Conservation (phyloP, 805 yeast genomes). For the Kazachstania kunashirensis region DNA sequence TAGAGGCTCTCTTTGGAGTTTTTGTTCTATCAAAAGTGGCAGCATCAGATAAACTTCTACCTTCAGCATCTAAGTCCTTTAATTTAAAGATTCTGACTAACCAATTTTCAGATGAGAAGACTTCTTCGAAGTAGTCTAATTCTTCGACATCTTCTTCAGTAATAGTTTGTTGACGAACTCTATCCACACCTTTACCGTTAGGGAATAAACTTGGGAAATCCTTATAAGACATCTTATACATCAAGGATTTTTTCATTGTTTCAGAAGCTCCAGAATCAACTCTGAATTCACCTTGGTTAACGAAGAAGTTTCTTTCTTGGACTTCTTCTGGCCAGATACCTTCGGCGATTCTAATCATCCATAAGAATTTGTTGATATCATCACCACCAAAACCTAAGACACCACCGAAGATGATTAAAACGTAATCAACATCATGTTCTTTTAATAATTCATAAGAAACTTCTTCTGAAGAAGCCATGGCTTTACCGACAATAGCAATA, state of each 20-base stretch:
- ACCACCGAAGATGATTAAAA: conserved; percentile 90
- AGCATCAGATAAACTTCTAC: conserved; percentile 61
- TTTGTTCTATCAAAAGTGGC: conserved; percentile 40
- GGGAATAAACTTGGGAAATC: conserved; percentile 66
- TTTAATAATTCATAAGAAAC: conserved; percentile 79
- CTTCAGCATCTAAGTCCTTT: conserved; percentile 78
- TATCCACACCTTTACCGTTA: conserved; percentile 54
- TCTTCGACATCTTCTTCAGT: conserved; percentile 40
- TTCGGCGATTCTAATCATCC: conserved; percentile 99
- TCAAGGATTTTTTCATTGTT: conserved; percentile 78
- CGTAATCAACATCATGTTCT: conserved; percentile 91
- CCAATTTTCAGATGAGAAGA: conserved; percentile 93
- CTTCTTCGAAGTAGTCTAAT: conserved; percentile 81
- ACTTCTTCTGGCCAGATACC: conserved; percentile 99
- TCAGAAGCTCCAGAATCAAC: conserved; percentile 74
- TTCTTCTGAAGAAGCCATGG: conserved; percentile 86
- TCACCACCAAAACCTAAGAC: conserved; percentile 89
- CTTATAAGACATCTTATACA: conserved; percentile 93
- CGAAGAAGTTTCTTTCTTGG: conserved; percentile 74
- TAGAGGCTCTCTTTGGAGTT: conserved; percentile 17
- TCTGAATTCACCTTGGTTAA: conserved; percentile 76
- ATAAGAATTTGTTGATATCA: conserved; percentile 88
- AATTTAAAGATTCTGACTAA: conserved; percentile 88
- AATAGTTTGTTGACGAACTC: conserved; percentile 80
- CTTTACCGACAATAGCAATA: conserved; percentile 97